Percentiles rank a stretch among this genome's conserved stretches.
These are phyloP conservation scores for Lachancea thermotolerans DNA, from an alignment of 805 yeast species.

Conservation along the genomic window DNA sequence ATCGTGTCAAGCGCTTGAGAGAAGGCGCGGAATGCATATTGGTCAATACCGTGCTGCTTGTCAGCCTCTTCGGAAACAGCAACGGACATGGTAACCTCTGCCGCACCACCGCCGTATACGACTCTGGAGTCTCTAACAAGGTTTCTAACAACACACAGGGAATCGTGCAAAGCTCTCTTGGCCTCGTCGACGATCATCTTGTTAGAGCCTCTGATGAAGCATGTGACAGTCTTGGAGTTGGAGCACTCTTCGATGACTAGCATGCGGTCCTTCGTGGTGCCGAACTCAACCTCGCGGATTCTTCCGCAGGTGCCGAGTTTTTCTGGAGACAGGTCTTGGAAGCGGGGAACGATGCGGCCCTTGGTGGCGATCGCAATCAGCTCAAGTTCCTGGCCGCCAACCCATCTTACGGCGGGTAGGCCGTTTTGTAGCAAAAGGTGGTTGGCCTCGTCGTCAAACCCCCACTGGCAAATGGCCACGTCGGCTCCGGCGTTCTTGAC, in stretches of 20 bases:
- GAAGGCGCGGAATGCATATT: slow-evolving; percentile 95
- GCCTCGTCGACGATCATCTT: slow-evolving; percentile 98
- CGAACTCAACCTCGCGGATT: slow-evolving; percentile 84
- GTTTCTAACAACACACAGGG: slow-evolving; percentile 95
- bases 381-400: slow-evolving; percentile 95
- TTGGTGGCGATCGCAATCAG: slow-evolving; percentile 94
- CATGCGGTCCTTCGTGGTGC: slow-evolving; percentile 96
- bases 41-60: slow-evolving; percentile 89
- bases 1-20: slow-evolving; percentile 84
- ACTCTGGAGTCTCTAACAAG: slow-evolving; percentile 85
- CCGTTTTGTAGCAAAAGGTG: slow-evolving; percentile 82
- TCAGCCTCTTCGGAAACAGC: slow-evolving; percentile 91
- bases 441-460: slow-evolving; percentile 97
- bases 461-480: slow-evolving; percentile 98
- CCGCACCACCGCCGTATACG: slow-evolving; percentile 99
- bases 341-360: slow-evolving; percentile 95
- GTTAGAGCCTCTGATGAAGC: slow-evolving; percentile 91
- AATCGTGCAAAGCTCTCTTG: slow-evolving; percentile 91
- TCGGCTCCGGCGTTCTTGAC: slow-evolving; percentile 92
- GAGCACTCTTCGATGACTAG: slow-evolving; percentile 86
- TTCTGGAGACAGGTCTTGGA: slow-evolving; percentile 76
- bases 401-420: slow-evolving; percentile 97
- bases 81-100: slow-evolving; percentile 88
- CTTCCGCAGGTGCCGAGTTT: slow-evolving; percentile 86
- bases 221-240: slow-evolving; percentile 82